These are phyloP conservation scores for Pecoramyces ruminantium DNA, from an alignment of 192 early-diverging fungal genomes.

Conservation along the genomic window DNA sequence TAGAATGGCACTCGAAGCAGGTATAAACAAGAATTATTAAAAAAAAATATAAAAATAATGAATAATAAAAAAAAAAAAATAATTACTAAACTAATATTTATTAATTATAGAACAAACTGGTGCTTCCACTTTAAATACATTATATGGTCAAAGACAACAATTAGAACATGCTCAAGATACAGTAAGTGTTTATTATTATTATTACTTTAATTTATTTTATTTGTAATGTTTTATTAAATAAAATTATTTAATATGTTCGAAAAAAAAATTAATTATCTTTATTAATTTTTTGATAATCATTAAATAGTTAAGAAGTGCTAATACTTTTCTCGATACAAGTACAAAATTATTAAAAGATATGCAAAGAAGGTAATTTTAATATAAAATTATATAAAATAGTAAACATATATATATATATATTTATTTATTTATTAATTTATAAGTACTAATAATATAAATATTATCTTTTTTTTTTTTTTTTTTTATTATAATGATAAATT, in stretches of 20 bases:
- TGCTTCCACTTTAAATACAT: constrained; percentile 58
- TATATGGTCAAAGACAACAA: constrained; percentile 79
- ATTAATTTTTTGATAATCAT: not conserved
- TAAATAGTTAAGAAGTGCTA: constrained; percentile 19
- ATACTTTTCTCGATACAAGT: constrained; percentile 31
- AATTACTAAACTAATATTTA: too few relatives aligned
- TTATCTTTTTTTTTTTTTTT: too few relatives aligned
- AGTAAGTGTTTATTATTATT: constrained; percentile 20
- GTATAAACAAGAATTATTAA: constrained; percentile 8
- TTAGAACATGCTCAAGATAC: constrained; percentile 70
- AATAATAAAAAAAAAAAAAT: too few relatives aligned
- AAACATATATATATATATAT: too few relatives aligned
- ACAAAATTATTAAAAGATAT: constrained; percentile 31
- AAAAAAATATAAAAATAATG: not conserved
- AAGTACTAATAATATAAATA: too few relatives aligned
- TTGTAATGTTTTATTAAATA: not conserved
- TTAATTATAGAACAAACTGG: constrained; percentile 66
- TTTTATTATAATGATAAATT: too few relatives aligned
- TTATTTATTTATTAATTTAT: too few relatives aligned
- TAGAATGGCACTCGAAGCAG: constrained; percentile 76
- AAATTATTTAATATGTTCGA: too few relatives aligned
- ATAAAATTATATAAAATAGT: too few relatives aligned
- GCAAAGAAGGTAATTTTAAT: constrained; percentile 60
- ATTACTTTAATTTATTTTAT: not conserved
- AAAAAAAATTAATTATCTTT: not conserved